phyloP scores from a whole-genome alignment of 2,329 filamentous ascomycete genomes.

The Elsinoe batatas region DNA sequence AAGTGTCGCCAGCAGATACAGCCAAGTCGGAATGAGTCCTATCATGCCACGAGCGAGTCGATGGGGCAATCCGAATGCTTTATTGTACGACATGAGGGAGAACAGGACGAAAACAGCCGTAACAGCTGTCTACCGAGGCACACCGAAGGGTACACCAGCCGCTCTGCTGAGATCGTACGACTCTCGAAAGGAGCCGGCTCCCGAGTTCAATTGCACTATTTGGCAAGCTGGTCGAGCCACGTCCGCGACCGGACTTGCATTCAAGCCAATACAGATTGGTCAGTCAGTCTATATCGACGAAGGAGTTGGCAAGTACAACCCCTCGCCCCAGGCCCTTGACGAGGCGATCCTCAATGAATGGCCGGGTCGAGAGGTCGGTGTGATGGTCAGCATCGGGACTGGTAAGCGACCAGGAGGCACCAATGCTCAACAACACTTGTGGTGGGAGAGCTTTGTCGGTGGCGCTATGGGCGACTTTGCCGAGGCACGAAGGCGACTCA shows the following conservation, averaged over 20 bases:
- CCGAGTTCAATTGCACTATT: conserved; percentile 88
- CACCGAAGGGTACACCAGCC: conserved; percentile 39
- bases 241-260: conserved; percentile 78
- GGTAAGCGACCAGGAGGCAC: conserved; percentile 70
- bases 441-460: conserved; percentile 81
- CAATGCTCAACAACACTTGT: conserved; percentile 59
- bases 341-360: conserved; percentile 89
- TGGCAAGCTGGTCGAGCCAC: conserved; percentile 98
- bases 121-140: conserved; percentile 83
- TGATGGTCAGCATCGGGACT: conserved; percentile 90
- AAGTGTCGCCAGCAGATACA: conserved; percentile 75
- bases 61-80: conserved; percentile 73
- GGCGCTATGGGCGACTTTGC: conserved; percentile 73
- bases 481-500: conserved; percentile 71
- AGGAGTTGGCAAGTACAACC: conserved; percentile 84
- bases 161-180: conserved; percentile 81
- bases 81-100: conserved; percentile 79
- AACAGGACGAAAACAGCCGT: conserved; percentile 65
- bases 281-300: conserved; percentile 93
- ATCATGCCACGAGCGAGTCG: conserved; percentile 45
- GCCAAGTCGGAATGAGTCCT: conserved; percentile 62
- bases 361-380: conserved; percentile 85
- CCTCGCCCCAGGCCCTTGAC: conserved; percentile 72
- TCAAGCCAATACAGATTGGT: conserved; percentile 90
- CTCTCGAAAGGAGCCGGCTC: conserved; percentile 74